Conservation (phyloP, 805 yeast genomes). For the Wickerhamiella bombiphila region DNA sequence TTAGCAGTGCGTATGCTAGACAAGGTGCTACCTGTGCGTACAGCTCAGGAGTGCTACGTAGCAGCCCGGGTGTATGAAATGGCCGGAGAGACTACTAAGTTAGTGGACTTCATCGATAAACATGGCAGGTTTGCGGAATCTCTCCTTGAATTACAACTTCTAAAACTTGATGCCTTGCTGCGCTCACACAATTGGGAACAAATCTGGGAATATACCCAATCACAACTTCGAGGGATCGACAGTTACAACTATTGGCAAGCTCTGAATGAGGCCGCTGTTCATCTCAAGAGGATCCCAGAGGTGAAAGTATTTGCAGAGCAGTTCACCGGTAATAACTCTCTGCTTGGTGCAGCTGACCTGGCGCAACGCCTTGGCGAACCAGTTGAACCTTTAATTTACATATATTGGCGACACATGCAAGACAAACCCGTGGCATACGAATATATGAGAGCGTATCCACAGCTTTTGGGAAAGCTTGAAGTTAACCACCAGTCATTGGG, state of each 20-base stretch:
- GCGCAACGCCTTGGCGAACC: slow-evolving; percentile 17
- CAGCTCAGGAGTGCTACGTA: slow-evolving; percentile 55
- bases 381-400: slow-evolving; percentile 14
- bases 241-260: slow-evolving; percentile 67
- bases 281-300: slow-evolving; percentile 25
- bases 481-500: slow-evolving; percentile 12
- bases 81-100: slow-evolving; percentile 25
- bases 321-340: slow-evolving; percentile 38
- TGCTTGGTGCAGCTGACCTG: slow-evolving; percentile 38
- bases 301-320: slow-evolving; percentile 22
- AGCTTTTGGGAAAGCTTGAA: slow-evolving; percentile 10
- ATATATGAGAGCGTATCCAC: slow-evolving; percentile 36
- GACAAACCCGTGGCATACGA: slow-evolving; percentile 49
- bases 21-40: slow-evolving; percentile 34
- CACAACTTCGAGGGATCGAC: slow-evolving; percentile 41
- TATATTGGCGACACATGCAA: slow-evolving; percentile 34
- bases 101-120: slow-evolving; percentile 21
- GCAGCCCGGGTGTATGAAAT: slow-evolving; percentile 36
- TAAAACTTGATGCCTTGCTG: slow-evolving; percentile 30
- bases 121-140: slow-evolving; percentile 17
- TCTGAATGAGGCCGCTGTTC: slow-evolving; percentile 32
- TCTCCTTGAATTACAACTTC: slow-evolving; percentile 48
- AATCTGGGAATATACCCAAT: slow-evolving; percentile 29
- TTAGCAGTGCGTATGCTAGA: slow-evolving; percentile 47
- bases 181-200: slow-evolving; percentile 29